Evolutionary conservation across 2,329 filamentous ascomycete genomes (phyloP).

Genomic region (Phaeosphaeria sp.): DNA sequence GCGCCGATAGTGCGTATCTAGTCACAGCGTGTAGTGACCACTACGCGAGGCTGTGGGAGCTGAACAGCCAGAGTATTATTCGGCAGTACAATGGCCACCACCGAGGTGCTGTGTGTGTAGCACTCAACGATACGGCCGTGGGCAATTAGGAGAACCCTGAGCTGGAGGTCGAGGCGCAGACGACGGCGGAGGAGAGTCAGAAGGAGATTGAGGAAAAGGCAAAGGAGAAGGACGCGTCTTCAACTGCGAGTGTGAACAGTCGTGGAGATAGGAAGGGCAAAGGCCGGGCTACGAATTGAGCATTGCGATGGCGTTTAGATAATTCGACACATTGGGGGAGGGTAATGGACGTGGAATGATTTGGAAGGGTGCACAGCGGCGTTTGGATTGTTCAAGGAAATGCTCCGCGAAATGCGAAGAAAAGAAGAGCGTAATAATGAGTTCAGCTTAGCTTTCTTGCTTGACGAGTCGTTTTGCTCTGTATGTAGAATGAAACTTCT

Average conservation of each 20-base stretch:
- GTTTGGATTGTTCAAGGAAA: neutral
- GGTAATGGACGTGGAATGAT: too few species aligned
- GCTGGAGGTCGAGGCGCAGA: neutral
- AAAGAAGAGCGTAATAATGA: too few species aligned
- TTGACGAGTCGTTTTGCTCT: neutral
- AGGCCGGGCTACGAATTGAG: neutral
- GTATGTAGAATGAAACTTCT: neutral
- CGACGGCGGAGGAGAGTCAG: too few species aligned
- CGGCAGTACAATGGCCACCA: slow-evolving; percentile 96
- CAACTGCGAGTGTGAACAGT: too few species aligned
- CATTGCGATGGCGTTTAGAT: slow-evolving; percentile 5
- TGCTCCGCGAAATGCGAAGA: neutral
- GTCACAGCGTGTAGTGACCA: slow-evolving; percentile 94
- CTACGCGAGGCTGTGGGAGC: slow-evolving; percentile 90
- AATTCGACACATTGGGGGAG: neutral
- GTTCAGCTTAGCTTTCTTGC: neutral
- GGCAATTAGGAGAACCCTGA: slow-evolving; percentile 30
- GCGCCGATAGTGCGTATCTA: slow-evolving; percentile 88
- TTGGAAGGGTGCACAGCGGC: neutral
- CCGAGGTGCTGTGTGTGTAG: slow-evolving; percentile 88
- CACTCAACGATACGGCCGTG: slow-evolving; percentile 75
- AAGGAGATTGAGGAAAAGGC: too few species aligned
- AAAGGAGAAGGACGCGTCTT: too few species aligned
- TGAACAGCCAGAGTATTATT: slow-evolving; percentile 85
- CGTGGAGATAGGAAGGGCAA: neutral